These are phyloP conservation scores for Metahyphopichia silvanorum DNA, from an alignment of 805 yeast species.

Conservation along the genomic window DNA sequence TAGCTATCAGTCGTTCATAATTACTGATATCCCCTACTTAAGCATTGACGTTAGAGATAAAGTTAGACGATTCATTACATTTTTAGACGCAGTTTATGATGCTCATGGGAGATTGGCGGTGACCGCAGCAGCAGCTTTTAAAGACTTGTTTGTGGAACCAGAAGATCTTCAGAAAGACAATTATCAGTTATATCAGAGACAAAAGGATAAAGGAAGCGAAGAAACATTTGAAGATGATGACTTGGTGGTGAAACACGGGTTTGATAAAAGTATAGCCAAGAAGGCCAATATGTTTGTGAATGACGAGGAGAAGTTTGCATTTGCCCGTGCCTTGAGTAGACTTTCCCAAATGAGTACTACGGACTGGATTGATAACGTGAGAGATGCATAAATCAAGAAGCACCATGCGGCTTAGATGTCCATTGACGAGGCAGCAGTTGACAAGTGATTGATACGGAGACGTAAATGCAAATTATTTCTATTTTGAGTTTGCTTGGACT, in stretches of 20 bases:
- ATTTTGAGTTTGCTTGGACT: no score
- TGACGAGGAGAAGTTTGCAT: constrained; percentile 95
- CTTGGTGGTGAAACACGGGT: constrained; percentile 72
- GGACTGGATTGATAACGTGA: constrained; percentile 73
- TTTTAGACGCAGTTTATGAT: constrained; percentile 93
- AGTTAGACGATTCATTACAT: constrained; percentile 89
- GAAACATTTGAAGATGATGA: constrained; percentile 52
- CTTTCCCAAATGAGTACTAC: constrained; percentile 90
- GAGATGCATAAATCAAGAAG: constrained; percentile 4
- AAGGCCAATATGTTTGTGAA: constrained; percentile 77
- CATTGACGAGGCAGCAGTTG: no score
- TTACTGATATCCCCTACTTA: constrained; percentile 89
- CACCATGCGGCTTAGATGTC: no score
- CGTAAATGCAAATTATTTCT: no score
- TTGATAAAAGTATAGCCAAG: constrained; percentile 66
- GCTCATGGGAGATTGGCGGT: constrained; percentile 84
- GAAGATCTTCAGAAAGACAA: constrained; percentile 53
- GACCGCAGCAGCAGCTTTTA: constrained; percentile 83
- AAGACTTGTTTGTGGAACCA: constrained; percentile 82
- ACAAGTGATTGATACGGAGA: no score
- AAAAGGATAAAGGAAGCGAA: constrained; percentile 33
- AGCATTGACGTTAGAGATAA: constrained; percentile 76
- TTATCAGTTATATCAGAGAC: constrained; percentile 38
- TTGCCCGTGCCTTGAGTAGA: constrained; percentile 90
- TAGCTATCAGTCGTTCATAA: constrained; percentile 71